These are phyloP conservation scores for Sanguinoderma infundibulare DNA, from an alignment of 1,284 basidiomycete species.

Conservation along the genomic window DNA sequence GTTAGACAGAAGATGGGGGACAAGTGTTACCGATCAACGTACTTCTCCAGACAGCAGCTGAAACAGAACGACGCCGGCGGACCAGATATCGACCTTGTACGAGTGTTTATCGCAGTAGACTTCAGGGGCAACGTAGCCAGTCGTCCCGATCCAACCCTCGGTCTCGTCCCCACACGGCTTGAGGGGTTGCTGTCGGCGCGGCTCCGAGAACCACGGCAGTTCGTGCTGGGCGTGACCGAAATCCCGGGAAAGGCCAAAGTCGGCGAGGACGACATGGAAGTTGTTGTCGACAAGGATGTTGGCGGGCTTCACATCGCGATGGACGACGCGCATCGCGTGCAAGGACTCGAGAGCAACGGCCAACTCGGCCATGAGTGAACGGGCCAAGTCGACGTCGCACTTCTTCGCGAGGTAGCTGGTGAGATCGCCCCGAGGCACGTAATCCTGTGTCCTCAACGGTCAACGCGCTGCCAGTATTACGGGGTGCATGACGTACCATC, in stretches of 20 bases:
- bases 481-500: neutral
- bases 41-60: neutral
- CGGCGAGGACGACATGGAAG: neutral
- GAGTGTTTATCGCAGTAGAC: slow-evolving; percentile 52
- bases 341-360: neutral
- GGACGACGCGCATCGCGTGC: neutral
- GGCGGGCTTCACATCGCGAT: neutral
- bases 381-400: neutral
- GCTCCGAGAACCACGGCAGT: neutral
- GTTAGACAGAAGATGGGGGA: neutral
- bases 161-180: neutral
- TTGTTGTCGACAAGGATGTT: neutral
- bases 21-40: neutral
- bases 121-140: slow-evolving; percentile 3
- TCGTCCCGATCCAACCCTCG: neutral
- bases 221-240: neutral
- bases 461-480: neutral
- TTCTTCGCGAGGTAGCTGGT: neutral
- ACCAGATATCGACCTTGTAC: slow-evolving; percentile 44
- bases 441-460: neutral
- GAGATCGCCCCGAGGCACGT: neutral
- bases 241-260: neutral
- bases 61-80: slow-evolving; percentile 42
- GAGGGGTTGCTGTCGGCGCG: neutral
- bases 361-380: neutral